Percentiles rank a stretch among this genome's conserved stretches.
These are phyloP conservation scores for Phellopilus nigrolimitatus DNA, from an alignment of 1,284 basidiomycete species.

Conservation along the genomic window DNA sequence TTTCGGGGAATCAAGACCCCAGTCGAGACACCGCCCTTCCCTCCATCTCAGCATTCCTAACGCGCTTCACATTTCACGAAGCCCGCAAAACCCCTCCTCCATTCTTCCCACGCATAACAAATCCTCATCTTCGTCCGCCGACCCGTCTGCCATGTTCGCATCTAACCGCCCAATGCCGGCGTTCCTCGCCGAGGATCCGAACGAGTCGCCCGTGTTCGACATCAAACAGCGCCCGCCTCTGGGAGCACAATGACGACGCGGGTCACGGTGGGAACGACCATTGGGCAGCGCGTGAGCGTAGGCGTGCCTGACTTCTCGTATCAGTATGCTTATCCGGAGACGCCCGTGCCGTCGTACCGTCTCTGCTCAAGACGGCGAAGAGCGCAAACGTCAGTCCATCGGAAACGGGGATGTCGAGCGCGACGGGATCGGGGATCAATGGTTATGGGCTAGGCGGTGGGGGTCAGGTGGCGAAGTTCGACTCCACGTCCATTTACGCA, in stretches of 20 bases:
- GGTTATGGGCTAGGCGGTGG: neutral
- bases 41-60: slow-evolving; percentile 10
- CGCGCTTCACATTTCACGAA: neutral
- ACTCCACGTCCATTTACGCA: neutral
- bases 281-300: slow-evolving; percentile 13
- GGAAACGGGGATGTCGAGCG: slow-evolving; percentile 1
- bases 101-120: slow-evolving; percentile 10
- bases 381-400: neutral
- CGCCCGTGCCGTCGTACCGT: neutral
- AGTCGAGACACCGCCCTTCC: slow-evolving; percentile 4
- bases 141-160: neutral
- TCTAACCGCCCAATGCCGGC: neutral
- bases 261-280: slow-evolving; percentile 18
- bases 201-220: slow-evolving; percentile 16
- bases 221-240: slow-evolving; percentile 18
- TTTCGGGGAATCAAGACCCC: neutral
- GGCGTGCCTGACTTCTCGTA: slow-evolving; percentile 18
- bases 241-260: slow-evolving; percentile 19
- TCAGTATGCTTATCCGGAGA: slow-evolving; percentile 9
- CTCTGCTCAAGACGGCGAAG: neutral
- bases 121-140: neutral
- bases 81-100: slow-evolving; percentile 3
- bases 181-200: slow-evolving; percentile 12
- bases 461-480: neutral
- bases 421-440: neutral